Conservation (phyloP, 164 flowering plant species). For the Vitis rupestris region DNA sequence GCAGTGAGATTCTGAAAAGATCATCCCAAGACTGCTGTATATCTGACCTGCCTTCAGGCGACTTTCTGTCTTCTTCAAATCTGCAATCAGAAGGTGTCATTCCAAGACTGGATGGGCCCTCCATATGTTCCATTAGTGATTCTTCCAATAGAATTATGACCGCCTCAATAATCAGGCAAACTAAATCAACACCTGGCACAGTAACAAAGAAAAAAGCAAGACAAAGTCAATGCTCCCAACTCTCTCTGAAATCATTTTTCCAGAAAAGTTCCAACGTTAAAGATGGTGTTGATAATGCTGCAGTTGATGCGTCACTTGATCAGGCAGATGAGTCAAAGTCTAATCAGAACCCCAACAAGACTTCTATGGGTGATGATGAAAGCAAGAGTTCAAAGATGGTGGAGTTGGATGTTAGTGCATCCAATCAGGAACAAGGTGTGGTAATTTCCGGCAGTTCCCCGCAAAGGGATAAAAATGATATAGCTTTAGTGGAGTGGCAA, state of each 20-base stretch:
- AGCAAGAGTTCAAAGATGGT: slow-evolving; percentile 8
- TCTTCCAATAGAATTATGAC: slow-evolving; percentile 7
- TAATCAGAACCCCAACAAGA: slow-evolving; percentile 15
- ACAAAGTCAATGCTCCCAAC: slow-evolving; percentile 51
- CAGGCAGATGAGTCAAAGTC: slow-evolving; percentile 24
- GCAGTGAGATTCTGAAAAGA: slow-evolving; percentile 22
- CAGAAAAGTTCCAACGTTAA: slow-evolving; percentile 33
- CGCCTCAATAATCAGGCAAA: slow-evolving; percentile 9
- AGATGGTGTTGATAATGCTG: slow-evolving; percentile 10
- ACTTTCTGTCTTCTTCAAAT: slow-evolving; percentile 15
- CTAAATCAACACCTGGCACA: slow-evolving; percentile 10
- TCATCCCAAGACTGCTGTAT: slow-evolving; percentile 13
- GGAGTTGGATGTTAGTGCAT: slow-evolving; percentile 10
- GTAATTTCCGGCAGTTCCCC: slow-evolving; percentile 14
- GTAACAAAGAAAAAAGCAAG: slow-evolving; percentile 51
- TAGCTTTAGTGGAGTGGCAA: slow-evolving; percentile 80
- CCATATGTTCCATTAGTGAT: slow-evolving; percentile 7
- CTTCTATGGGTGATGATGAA: slow-evolving; percentile 12
- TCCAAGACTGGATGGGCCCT: slow-evolving; percentile 7
- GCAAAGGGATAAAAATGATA: slow-evolving; percentile 41
- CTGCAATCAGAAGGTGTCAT: slow-evolving; percentile 11
- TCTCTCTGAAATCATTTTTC: slow-evolving; percentile 77
- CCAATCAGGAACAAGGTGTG: slow-evolving; percentile 29
- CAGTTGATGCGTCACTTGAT: slow-evolving; percentile 11
- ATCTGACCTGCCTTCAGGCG: slow-evolving; percentile 8